These are phyloP conservation scores for Flaveria sonorensis DNA, from an alignment of 129 eudicot genomes.

Conservation along the genomic window DNA sequence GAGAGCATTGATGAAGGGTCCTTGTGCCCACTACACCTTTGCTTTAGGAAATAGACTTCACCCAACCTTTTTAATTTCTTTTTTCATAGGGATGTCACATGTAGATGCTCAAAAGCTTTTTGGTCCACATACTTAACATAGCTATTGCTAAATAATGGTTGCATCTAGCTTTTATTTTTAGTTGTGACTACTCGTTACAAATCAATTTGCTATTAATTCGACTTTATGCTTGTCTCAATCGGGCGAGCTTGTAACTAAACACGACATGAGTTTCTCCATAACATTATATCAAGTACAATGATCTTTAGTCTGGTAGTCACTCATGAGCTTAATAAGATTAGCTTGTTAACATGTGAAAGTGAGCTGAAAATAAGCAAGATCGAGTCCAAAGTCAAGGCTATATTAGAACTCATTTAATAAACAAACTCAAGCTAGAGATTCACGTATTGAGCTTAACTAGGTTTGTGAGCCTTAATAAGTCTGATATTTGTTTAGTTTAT, in stretches of 20 bases:
- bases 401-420: too few relatives aligned
- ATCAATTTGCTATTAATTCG: neutral
- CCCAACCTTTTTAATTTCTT: conserved; percentile 34
- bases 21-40: conserved; percentile 26
- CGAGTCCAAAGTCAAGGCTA: too few relatives aligned
- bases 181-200: neutral
- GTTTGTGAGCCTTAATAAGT: too few relatives aligned
- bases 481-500: too few relatives aligned
- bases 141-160: conserved; percentile 12
- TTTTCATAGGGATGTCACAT: conserved; percentile 36
- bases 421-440: too few relatives aligned
- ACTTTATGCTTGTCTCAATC: neutral
- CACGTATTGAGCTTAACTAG: too few relatives aligned
- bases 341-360: too few relatives aligned
- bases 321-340: too few relatives aligned
- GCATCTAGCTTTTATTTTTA: neutral
- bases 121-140: conserved; percentile 30
- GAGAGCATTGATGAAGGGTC: conserved; percentile 29
- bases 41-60: conserved; percentile 32
- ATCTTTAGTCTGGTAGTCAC: too few relatives aligned
- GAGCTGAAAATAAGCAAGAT: too few relatives aligned
- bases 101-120: conserved; percentile 28
- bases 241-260: neutral
- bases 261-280: neutral
- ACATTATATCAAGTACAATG: neutral